Conservation (phyloP, 306 rosid species). For the Lathyrus sativus region DNA sequence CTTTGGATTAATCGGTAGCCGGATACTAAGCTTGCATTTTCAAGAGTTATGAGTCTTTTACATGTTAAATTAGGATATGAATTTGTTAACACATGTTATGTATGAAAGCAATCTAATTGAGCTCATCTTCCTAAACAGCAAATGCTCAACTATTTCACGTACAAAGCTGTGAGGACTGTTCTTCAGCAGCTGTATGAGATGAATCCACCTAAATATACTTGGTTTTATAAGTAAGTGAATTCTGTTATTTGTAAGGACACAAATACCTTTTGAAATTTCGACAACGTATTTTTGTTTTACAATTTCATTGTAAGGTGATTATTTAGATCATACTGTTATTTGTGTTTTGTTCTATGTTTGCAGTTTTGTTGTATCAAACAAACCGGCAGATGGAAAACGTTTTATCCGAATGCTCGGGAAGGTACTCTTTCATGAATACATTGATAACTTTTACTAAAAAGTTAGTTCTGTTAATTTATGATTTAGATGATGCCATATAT, state of each 20-base stretch:
- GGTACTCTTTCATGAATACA: slow-evolving; percentile 51
- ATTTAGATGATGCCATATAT: slow-evolving; percentile 15
- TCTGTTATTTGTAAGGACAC: not conserved
- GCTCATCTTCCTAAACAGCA: slow-evolving; percentile 64
- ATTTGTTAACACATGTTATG: not conserved
- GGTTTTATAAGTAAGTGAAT: slow-evolving; percentile 86
- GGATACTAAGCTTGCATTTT: not conserved
- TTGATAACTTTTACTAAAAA: slow-evolving; percentile 9
- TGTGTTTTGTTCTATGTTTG: slow-evolving; percentile 29
- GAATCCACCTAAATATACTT: slow-evolving; percentile 87
- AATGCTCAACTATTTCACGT: slow-evolving; percentile 89
- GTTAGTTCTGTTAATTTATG: not conserved
- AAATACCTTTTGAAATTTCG: not conserved
- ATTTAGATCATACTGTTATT: slow-evolving; percentile 20
- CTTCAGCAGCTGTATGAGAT: slow-evolving; percentile 89
- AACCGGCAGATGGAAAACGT: slow-evolving; percentile 75
- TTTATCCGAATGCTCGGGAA: slow-evolving; percentile 78
- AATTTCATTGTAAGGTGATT: slow-evolving; percentile 10
- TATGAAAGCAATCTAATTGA: slow-evolving; percentile 37
- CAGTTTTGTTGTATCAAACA: slow-evolving; percentile 82
- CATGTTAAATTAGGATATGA: not conserved
- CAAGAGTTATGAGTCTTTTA: slow-evolving; percentile 4
- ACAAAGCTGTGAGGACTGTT: slow-evolving; percentile 95
- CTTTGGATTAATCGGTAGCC: too few relatives aligned
- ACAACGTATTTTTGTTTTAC: slow-evolving; percentile 5